Evolutionary conservation across 2,329 filamentous ascomycete genomes (phyloP).

Genomic region (Alternaria arborescens): DNA sequence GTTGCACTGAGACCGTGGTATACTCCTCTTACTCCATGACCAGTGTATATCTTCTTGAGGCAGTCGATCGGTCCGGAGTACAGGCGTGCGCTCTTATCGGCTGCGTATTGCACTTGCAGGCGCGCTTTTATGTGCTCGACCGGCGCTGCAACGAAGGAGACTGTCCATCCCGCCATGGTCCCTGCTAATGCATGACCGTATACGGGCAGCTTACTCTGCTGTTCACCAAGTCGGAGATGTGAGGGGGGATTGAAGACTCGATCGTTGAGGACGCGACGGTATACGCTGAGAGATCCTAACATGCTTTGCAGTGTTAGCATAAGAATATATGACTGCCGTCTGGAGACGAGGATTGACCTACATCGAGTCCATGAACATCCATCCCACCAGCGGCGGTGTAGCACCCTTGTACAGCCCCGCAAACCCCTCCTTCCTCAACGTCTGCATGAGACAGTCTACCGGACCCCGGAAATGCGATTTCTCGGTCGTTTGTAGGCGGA

Average conservation of each 20-base stretch:
- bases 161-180: constrained; percentile 84
- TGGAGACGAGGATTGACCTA: constrained; percentile 42
- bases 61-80: constrained; percentile 92
- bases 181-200: constrained; percentile 89
- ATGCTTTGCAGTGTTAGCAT: constrained; percentile 60
- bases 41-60: constrained; percentile 63
- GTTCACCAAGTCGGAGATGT: constrained; percentile 53
- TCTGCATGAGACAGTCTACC: constrained; percentile 84
- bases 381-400: constrained; percentile 88
- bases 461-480: constrained; percentile 82
- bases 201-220: constrained; percentile 68
- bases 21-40: constrained; percentile 79
- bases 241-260: constrained; percentile 73
- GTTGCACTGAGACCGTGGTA: constrained; percentile 89
- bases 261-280: constrained; percentile 83
- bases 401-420: constrained; percentile 92
- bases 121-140: constrained; percentile 96
- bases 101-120: constrained; percentile 92
- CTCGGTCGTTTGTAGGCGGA: constrained; percentile 88
- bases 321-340: not conserved
- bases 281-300: constrained; percentile 90
- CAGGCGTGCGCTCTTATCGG: constrained; percentile 75
- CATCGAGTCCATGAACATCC: constrained; percentile 97
- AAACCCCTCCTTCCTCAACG: constrained; percentile 84
- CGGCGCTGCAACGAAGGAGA: constrained; percentile 90